A percentile compares a stretch with the other conserved stretches of the same genome.
Conservation (phyloP, 2,329 filamentous ascomycete genomes). For the Phaeosphaeria sp. region DNA sequence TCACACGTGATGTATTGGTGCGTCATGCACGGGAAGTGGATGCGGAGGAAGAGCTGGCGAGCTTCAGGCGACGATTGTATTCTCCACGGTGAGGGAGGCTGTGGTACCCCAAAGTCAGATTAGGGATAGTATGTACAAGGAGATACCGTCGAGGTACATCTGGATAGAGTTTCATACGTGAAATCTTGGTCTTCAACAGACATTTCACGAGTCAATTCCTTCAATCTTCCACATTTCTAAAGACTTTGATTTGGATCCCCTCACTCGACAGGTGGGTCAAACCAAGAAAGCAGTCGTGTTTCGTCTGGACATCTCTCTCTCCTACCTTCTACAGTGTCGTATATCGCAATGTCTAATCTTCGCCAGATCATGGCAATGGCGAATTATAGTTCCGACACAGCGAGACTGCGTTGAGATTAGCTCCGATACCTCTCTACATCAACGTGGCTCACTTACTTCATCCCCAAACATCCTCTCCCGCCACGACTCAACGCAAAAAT, state of each 20-base stretch:
- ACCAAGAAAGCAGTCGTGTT: conserved; percentile 19
- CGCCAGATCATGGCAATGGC: conserved; percentile 13
- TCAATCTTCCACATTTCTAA: not conserved
- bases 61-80: too few species aligned
- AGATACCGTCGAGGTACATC: too few species aligned
- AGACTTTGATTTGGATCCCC: conserved; percentile 10
- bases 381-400: conserved; percentile 15
- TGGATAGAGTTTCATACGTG: too few species aligned
- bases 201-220: conserved; percentile 7
- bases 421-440: not conserved
- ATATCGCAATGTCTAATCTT: conserved; percentile 10
- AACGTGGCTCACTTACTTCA: conserved; percentile 6
- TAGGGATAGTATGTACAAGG: too few species aligned
- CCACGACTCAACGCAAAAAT: conserved; percentile 17
- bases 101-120: too few species aligned
- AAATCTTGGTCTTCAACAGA: not conserved
- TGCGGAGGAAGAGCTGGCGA: too few species aligned
- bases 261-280: conserved; percentile 1
- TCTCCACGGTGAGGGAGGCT: too few species aligned
- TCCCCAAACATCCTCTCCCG: conserved; percentile 16
- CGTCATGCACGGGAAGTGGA: too few species aligned
- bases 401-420: conserved; percentile 1
- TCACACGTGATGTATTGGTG: too few species aligned
- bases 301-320: conserved; percentile 18
- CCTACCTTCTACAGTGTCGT: conserved; percentile 17